phyloP scores from a whole-genome alignment of 352 stramenopile species.

The Phytophthora hybrid region DNA sequence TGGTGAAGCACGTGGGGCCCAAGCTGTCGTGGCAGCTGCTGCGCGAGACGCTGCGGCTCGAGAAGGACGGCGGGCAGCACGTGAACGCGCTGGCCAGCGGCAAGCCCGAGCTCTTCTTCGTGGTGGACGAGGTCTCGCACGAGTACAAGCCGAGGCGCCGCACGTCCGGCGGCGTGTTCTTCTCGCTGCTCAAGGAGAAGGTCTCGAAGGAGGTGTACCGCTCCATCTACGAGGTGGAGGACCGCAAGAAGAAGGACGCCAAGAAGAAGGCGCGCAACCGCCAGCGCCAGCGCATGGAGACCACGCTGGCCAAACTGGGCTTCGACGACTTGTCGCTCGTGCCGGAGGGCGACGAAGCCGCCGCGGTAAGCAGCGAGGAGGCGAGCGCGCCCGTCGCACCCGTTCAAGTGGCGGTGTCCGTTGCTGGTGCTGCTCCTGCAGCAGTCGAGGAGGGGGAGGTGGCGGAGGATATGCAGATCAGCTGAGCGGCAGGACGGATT shows the following conservation, averaged over 20 bases:
- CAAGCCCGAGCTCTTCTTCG: conserved; percentile 58
- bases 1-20: conserved; percentile 70
- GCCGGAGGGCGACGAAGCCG: neutral
- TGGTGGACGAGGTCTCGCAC: conserved; percentile 45
- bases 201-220: conserved; percentile 77
- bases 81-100: conserved; percentile 64
- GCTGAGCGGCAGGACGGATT: conserved; percentile 17
- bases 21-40: conserved; percentile 72
- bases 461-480: conserved; percentile 42
- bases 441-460: conserved; percentile 44
- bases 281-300: conserved; percentile 69
- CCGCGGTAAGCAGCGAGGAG: conserved; percentile 9
- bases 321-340: conserved; percentile 62
- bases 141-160: conserved; percentile 62
- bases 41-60: conserved; percentile 69
- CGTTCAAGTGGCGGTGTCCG: conserved; percentile 23
- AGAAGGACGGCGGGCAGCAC: conserved; percentile 63
- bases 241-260: conserved; percentile 76
- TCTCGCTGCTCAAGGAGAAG: conserved; percentile 69
- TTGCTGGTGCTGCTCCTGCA: conserved; percentile 10
- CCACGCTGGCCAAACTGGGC: conserved; percentile 61
- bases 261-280: conserved; percentile 64
- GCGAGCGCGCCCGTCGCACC: neutral
- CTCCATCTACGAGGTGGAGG: conserved; percentile 80
- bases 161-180: conserved; percentile 77